A percentile compares a stretch with the other conserved stretches of the same genome.
phyloP scores from a whole-genome alignment of 768 basidiomycete genomes.

The Sarcodon aspratus region DNA sequence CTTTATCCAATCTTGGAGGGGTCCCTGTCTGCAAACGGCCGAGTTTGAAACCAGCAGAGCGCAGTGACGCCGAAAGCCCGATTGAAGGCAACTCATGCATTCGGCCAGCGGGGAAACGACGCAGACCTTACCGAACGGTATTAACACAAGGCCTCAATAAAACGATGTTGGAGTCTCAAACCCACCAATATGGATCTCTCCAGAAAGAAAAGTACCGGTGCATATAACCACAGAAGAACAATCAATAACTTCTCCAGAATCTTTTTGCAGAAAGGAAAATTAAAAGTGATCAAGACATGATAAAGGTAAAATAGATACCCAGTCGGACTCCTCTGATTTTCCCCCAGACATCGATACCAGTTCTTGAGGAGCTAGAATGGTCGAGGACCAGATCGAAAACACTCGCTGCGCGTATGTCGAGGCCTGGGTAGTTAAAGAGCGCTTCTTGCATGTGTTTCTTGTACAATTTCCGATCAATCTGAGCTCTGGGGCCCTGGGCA shows the following conservation, averaged over 20 bases:
- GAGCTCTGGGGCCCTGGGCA: constrained; percentile 73
- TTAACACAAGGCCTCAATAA: not conserved
- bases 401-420: constrained; percentile 60
- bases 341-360: constrained; percentile 30
- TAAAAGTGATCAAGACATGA: not conserved
- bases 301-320: constrained; percentile 26
- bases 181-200: constrained; percentile 81
- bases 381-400: constrained; percentile 74
- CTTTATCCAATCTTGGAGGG: constrained; percentile 65
- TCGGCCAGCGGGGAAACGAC: constrained; percentile 68
- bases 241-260: constrained; percentile 59
- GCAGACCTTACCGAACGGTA: constrained; percentile 36
- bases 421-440: constrained; percentile 52
- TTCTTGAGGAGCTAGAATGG: constrained; percentile 19
- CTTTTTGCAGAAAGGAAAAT: constrained; percentile 24
- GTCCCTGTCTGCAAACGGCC: constrained; percentile 83
- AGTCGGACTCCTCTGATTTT: constrained; percentile 55
- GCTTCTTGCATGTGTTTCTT: constrained; percentile 70
- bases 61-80: constrained; percentile 69
- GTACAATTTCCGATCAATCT: constrained; percentile 80
- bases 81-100: constrained; percentile 59
- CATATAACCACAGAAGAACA: constrained; percentile 82
- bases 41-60: constrained; percentile 66
- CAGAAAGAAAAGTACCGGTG: constrained; percentile 86
- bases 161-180: not conserved